Conservation (phyloP, 306 rosid species). For the Trichosanthes cucumerina region DNA sequence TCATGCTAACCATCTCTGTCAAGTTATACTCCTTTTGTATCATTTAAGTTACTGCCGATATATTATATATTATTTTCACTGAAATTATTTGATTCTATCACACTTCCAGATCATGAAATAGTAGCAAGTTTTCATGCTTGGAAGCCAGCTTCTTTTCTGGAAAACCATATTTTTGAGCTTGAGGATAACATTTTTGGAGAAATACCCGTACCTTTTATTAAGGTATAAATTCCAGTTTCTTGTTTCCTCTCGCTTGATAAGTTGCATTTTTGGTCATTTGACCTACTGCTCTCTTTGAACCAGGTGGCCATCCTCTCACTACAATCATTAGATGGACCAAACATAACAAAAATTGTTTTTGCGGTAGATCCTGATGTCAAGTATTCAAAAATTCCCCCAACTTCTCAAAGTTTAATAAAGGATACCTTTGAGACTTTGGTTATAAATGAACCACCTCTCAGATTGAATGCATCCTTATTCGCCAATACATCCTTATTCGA, state of each 20-base stretch:
- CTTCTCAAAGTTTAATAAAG: conserved; percentile 48
- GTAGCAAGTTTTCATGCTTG: conserved; percentile 59
- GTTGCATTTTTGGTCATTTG: conserved; percentile 8
- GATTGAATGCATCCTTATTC: conserved; percentile 47
- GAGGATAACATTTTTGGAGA: conserved; percentile 48
- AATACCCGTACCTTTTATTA: conserved; percentile 36
- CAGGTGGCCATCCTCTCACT: conserved; percentile 63
- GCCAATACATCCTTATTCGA: conserved; percentile 46
- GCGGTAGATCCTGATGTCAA: conserved; percentile 39
- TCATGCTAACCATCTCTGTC: not conserved
- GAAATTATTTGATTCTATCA: not conserved
- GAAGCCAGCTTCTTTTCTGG: conserved; percentile 46
- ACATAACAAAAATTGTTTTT: conserved; percentile 53
- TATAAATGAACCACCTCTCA: conserved; percentile 27
- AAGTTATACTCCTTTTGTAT: not conserved
- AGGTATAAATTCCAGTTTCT: conserved; percentile 29
- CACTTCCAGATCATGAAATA: conserved; percentile 53
- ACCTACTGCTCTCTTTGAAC: conserved; percentile 2
- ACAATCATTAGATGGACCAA: conserved; percentile 30
- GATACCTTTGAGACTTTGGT: conserved; percentile 37
- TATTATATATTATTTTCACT: not conserved
- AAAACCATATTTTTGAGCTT: conserved; percentile 49
- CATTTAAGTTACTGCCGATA: not conserved
- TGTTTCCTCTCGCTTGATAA: not conserved
- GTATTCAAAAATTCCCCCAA: conserved; percentile 31